These are phyloP conservation scores for Rosa multiflora DNA, from an alignment of 306 rosid genomes.

Conservation along the genomic window DNA sequence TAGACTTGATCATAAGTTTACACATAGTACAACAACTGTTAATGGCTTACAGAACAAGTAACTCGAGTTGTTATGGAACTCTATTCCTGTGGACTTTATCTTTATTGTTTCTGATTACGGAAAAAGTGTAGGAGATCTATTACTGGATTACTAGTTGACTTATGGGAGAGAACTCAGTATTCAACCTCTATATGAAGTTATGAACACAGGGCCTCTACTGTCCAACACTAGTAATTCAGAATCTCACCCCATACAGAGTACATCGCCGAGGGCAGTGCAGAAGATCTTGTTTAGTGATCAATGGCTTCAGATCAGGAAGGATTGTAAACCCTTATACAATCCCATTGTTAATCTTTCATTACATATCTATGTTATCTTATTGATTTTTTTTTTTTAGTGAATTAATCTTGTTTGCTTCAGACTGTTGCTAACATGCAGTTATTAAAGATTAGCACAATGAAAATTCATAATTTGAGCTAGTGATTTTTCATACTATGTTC, in stretches of 20 bases:
- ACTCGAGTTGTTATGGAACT: background rate
- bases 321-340: background rate
- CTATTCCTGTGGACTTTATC: background rate
- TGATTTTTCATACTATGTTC: background rate
- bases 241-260: background rate
- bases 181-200: background rate
- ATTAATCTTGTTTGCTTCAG: background rate
- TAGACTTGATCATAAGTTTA: background rate
- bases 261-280: background rate
- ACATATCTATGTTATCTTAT: background rate
- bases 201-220: background rate
- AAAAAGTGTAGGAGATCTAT: background rate
- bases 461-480: conserved; percentile 12
- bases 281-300: background rate
- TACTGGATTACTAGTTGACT: background rate
- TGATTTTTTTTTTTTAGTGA: background rate
- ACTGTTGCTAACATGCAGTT: background rate
- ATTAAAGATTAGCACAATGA: conserved; percentile 2
- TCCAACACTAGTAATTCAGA: background rate
- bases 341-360: background rate
- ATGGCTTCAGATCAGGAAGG: background rate
- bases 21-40: background rate
- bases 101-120: background rate
- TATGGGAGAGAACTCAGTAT: background rate
- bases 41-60: background rate